Conservation (phyloP, 2,329 filamentous ascomycete species). For the Dothiorella sarmentorum region DNA sequence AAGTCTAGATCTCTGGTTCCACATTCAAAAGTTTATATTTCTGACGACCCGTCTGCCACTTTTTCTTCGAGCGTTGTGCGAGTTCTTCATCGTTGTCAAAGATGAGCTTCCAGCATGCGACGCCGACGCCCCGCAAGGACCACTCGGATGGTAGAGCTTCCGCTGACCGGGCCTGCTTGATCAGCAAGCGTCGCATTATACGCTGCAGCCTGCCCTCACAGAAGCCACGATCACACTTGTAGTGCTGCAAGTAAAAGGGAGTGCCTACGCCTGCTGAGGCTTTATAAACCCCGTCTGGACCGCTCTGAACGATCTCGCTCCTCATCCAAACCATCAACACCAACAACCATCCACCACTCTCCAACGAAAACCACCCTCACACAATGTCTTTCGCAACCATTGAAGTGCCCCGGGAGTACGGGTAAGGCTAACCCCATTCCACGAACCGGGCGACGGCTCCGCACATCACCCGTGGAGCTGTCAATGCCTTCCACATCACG, state of each 20-base stretch:
- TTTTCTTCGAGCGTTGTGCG: neutral
- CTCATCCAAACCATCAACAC: too few species aligned
- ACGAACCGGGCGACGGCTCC: neutral
- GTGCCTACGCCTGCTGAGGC: neutral
- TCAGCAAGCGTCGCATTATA: constrained; percentile 4
- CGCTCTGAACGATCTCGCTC: too few species aligned
- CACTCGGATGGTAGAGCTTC: constrained; percentile 7
- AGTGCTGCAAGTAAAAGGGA: neutral
- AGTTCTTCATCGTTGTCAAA: neutral
- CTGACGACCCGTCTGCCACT: neutral
- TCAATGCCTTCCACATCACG: neutral
- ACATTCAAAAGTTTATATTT: neutral
- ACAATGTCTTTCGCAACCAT: constrained; percentile 21
- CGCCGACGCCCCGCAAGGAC: neutral
- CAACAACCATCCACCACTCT: neutral
- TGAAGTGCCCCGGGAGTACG: constrained; percentile 29
- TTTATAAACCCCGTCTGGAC: neutral
- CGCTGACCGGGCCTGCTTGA: neutral
- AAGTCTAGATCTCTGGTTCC: neutral
- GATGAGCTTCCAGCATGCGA: neutral
- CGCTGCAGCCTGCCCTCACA: neutral
- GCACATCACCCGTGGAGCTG: neutral
- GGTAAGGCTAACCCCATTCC: constrained; percentile 26
- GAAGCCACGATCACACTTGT: neutral
- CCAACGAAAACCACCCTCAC: neutral